Evolutionary conservation across 2,329 filamentous ascomycete species (phyloP).

Genomic region (Escovopsis weberi): DNA sequence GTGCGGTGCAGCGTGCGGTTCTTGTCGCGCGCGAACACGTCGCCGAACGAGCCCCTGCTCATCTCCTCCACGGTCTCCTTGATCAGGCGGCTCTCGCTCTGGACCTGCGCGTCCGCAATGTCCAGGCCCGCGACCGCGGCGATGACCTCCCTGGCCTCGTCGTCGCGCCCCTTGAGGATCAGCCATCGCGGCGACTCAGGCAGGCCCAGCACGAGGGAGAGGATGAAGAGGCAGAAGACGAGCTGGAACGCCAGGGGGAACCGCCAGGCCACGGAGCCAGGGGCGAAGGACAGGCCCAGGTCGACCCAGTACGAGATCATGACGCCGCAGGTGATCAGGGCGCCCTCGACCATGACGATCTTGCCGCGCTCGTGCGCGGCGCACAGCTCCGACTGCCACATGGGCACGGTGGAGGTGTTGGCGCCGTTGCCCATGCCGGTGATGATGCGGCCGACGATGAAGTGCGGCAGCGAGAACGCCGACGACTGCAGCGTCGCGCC

Average conservation of each 20-base stretch:
- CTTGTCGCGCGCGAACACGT: slow-evolving; percentile 42
- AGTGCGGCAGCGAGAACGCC: slow-evolving; percentile 37
- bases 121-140: slow-evolving; percentile 40
- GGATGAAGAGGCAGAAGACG: slow-evolving; percentile 42
- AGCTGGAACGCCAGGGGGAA: slow-evolving; percentile 44
- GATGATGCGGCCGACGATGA: slow-evolving; percentile 44
- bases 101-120: slow-evolving; percentile 40
- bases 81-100: slow-evolving; percentile 44
- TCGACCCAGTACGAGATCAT: slow-evolving; percentile 47
- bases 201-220: slow-evolving; percentile 35
- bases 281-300: slow-evolving; percentile 38
- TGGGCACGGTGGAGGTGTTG: slow-evolving; percentile 41
- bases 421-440: slow-evolving; percentile 44
- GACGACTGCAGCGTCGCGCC: slow-evolving; percentile 45
- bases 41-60: slow-evolving; percentile 43
- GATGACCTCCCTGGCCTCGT: slow-evolving; percentile 33
- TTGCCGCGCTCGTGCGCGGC: slow-evolving; percentile 43
- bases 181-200: slow-evolving; percentile 40
- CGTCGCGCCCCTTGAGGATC: slow-evolving; percentile 29
- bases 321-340: slow-evolving; percentile 41
- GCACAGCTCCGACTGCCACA: slow-evolving; percentile 47
- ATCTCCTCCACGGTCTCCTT: slow-evolving; percentile 54
- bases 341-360: slow-evolving; percentile 45
- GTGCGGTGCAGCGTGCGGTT: slow-evolving; percentile 46
- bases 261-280: slow-evolving; percentile 31